phyloP scores from a whole-genome alignment of 1,139 yeast genomes.

The Suhomyces bokatorum region DNA sequence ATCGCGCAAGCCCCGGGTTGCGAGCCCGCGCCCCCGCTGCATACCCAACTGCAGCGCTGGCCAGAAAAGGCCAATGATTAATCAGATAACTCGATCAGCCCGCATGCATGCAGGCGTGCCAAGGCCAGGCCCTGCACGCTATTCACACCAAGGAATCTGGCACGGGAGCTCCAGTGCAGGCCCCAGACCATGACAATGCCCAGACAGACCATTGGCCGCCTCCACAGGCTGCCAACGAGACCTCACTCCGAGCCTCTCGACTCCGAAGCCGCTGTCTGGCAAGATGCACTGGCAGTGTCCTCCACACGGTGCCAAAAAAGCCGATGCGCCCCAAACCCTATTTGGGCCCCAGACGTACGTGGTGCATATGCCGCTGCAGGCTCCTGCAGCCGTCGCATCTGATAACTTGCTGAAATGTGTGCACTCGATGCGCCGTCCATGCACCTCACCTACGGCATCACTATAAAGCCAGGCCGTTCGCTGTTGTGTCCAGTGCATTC shows the following conservation, averaged over 20 bases:
- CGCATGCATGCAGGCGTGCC: neutral
- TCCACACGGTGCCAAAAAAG: neutral
- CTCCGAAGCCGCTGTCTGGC: no score
- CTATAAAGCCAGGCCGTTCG: neutral
- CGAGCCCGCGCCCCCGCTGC: neutral
- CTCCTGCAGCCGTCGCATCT: constrained; percentile 4
- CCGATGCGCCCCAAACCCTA: neutral
- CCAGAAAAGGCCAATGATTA: constrained; percentile 11
- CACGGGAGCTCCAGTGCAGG: no score
- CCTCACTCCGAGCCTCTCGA: no score
- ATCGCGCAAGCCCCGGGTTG: neutral
- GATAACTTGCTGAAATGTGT: constrained; percentile 6
- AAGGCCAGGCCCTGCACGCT: neutral
- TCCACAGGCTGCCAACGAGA: no score
- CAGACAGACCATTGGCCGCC: no score
- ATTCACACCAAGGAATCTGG: no score
- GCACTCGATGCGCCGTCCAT: no score
- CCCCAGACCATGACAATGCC: no score
- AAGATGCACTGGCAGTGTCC: neutral
- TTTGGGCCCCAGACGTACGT: neutral
- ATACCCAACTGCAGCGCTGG: neutral
- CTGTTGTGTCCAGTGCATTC: neutral
- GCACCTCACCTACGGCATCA: neutral
- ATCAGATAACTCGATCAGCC: constrained; percentile 13
- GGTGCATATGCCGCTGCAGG: neutral